phyloP scores from a whole-genome alignment of 257 asterid species.

The Fraxinus quadrangulata region DNA sequence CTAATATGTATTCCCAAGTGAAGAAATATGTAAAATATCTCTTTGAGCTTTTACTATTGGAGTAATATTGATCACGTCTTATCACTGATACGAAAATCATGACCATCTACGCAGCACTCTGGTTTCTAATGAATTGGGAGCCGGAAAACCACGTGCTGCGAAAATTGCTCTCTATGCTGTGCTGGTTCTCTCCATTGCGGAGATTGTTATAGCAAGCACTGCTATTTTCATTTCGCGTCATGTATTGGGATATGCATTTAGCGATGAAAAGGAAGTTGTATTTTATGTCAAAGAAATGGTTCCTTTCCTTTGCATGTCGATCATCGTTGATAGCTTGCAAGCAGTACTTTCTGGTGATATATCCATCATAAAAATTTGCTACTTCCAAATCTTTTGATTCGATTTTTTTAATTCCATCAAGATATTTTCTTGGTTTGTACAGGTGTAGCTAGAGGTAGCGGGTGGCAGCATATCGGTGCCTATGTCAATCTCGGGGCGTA shows the following conservation, averaged over 20 bases:
- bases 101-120: constrained; percentile 47
- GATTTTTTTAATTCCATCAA: neutral
- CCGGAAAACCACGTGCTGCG: constrained; percentile 65
- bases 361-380: neutral
- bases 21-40: neutral
- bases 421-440: neutral
- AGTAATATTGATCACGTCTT: neutral
- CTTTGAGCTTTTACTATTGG: neutral
- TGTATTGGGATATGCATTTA: constrained; percentile 59
- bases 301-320: constrained; percentile 61
- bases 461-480: constrained; percentile 59
- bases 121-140: constrained; percentile 76
- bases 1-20: neutral
- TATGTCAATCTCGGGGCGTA: constrained; percentile 52
- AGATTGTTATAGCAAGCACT: constrained; percentile 48
- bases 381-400: neutral
- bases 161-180: constrained; percentile 45
- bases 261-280: constrained; percentile 54
- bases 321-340: constrained; percentile 61
- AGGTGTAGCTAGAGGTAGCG: constrained; percentile 65
- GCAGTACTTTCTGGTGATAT: constrained; percentile 59
- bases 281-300: constrained; percentile 56
- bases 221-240: constrained; percentile 37
- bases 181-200: constrained; percentile 45
- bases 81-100: neutral